Percentiles rank a stretch among this genome's conserved stretches.
phyloP scores from a whole-genome alignment of 2,329 filamentous ascomycete genomes.

The Fusarium neocosmosporiellum region DNA sequence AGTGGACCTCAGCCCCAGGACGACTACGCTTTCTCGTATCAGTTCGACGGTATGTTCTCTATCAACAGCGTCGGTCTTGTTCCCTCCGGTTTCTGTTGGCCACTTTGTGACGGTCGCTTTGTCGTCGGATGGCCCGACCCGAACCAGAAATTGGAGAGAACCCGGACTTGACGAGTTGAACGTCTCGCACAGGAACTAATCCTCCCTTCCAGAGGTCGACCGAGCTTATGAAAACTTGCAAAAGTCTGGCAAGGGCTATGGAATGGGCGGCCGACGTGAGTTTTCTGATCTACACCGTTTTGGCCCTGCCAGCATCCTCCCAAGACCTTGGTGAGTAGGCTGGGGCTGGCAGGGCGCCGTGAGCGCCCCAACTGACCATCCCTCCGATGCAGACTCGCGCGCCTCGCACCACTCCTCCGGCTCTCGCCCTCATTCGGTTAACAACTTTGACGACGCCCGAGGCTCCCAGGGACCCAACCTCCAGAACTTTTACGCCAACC shows the following conservation, averaged over 20 bases:
- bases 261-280: slow-evolving; percentile 80
- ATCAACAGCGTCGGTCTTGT: neutral
- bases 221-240: slow-evolving; percentile 94
- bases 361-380: slow-evolving; percentile 37
- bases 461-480: slow-evolving; percentile 78
- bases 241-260: slow-evolving; percentile 96
- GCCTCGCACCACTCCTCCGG: slow-evolving; percentile 69
- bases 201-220: slow-evolving; percentile 80
- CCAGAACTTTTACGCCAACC: slow-evolving; percentile 93
- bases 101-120: neutral
- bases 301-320: slow-evolving; percentile 23
- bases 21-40: slow-evolving; percentile 84
- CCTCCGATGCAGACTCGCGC: slow-evolving; percentile 71
- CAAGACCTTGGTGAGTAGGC: slow-evolving; percentile 32
- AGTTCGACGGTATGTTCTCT: slow-evolving; percentile 83
- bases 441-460: slow-evolving; percentile 82
- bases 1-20: slow-evolving; percentile 80
- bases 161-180: neutral
- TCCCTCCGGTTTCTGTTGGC: slow-evolving; percentile 1
- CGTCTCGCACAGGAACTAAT: slow-evolving; percentile 30
- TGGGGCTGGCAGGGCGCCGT: slow-evolving; percentile 28
- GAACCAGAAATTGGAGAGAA: neutral
- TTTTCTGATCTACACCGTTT: slow-evolving; percentile 59
- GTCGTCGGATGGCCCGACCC: neutral
- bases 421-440: slow-evolving; percentile 84